Base-by-base conservation (phyloP, 2,329 filamentous ascomycete species). In the Fusarium sp. region DNA sequence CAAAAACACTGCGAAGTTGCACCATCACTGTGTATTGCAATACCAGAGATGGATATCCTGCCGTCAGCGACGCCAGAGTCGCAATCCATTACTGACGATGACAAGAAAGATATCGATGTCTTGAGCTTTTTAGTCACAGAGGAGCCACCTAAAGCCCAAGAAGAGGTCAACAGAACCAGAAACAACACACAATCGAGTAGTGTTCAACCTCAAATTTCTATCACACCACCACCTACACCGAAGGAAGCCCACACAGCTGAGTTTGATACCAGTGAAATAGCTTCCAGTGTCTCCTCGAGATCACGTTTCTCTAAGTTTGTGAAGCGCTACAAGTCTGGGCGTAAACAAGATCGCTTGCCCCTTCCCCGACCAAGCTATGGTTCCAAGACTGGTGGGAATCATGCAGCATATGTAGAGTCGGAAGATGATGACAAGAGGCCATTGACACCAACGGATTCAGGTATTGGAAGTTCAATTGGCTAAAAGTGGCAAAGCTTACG, bases 401-500 rank as follows among this genome's bases (percentile, higher is more conserved):
- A 8, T 6, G 8, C 6, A 15, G 11, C 43, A 6, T 26, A 4
- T 15, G 8, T 7, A 2, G 21, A 32, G 4, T 34, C 19, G 6
- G 28, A 47, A 6, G 26, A 48, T 7, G 30, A 30, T 10, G 19
- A 19, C 0, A 53, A 68, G 3, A 48, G 47, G 15, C 54, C 50
- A 0, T 10, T 20, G 12, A 65, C 65, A 12, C 65, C 65, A 0
- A 42, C 55, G 0, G 65, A 68, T 6, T 68, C 65, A 10, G 65
- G 65, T 0, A 19, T 68, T 20, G 60, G 60, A 21, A 68, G 59
- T 14, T 68, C 53, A 4, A 19, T 68, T 12, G 3, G 0, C 4
- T 54, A 36, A 17, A 19, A 7, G 11, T n/a, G 7, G 17, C 9
- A 10, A n/a, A n/a, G n/a, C n/a, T n/a, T n/a, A n/a, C n/a, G n/a